phyloP scores from a whole-genome alignment of 1,139 yeast species.

The Saccharomyces hybrid region DNA sequence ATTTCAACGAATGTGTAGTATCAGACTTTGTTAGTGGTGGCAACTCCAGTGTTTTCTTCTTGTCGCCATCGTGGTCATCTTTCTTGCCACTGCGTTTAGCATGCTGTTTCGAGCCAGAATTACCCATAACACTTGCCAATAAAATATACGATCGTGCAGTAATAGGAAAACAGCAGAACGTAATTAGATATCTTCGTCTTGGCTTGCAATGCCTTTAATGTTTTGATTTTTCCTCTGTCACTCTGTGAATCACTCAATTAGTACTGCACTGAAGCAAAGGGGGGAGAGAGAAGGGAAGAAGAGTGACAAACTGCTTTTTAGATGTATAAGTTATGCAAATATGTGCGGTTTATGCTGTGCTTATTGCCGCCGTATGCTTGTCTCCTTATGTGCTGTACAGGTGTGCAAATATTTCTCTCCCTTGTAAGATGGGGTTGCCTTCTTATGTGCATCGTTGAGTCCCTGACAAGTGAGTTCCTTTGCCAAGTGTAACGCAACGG shows the following conservation, averaged over 20 bases:
- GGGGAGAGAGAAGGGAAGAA: too few relatives aligned
- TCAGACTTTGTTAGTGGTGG: constrained; percentile 45
- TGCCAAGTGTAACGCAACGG: neutral
- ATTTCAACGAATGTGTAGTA: constrained; percentile 46
- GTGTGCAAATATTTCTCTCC: neutral
- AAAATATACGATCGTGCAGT: constrained; percentile 1
- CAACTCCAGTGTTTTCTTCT: constrained; percentile 31
- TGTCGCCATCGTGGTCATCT: constrained; percentile 11
- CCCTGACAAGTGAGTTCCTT: neutral
- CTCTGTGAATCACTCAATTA: neutral
- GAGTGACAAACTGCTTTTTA: neutral
- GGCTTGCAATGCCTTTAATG: neutral
- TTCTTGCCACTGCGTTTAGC: constrained; percentile 14
- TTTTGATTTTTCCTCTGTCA: neutral
- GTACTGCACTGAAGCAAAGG: neutral
- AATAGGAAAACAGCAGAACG: neutral
- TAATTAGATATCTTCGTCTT: neutral
- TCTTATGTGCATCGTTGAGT: neutral
- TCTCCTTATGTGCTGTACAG: neutral
- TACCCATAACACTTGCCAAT: constrained; percentile 23
- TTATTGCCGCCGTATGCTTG: neutral
- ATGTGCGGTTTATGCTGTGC: neutral
- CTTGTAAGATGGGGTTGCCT: neutral
- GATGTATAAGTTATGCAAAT: neutral
- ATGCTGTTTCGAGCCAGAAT: constrained; percentile 24